Evolutionary conservation across 2,329 filamentous ascomycete genomes (phyloP), one percentile per base, ranked within the genome.

Genomic region (Diaporthe batatas): DNA sequence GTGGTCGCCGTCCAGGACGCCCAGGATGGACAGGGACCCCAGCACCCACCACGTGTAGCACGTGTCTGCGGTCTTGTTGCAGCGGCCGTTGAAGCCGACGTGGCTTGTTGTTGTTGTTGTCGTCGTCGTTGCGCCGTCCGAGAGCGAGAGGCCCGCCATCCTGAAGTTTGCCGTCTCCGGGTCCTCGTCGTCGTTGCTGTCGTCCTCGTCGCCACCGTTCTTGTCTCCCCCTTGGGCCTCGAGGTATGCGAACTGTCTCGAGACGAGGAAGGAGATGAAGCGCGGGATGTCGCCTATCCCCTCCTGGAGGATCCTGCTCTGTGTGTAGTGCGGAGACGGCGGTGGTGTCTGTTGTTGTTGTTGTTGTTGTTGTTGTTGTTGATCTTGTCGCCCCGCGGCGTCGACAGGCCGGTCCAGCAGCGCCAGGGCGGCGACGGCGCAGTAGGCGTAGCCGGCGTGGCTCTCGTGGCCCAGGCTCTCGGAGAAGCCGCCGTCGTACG

Each of bases 1-100:
- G 71, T 88, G 82, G 39, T 88, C 86, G 14, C n/a, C n/a, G n/a
- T n/a, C n/a, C n/a, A 93, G 84, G 3, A 53, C n/a, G 2, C 73
- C 75, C 6, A 80, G 72, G 51, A 87, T 85, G 68, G 79, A 77
- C 0, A 90, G 79, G 1, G 94, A 90, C 2, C 90, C 94, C 5
- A 88, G 88, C 0, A 94, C 94, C 96, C 96, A 99, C 86, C 96
- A 99, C 29, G 91, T 92, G 82, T 99, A 99, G 83, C 96, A 99
- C 0, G 96, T 98, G 82, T 99, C 96, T 12, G 94, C 93, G 62
- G 92, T 88, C 82, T 99, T 99, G 84, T 98, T 98, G 80, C 90
- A 91, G 65, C 96, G 91, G 34, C 96, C 96, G 78, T 97, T 98
- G 83, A 97, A 95, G 12, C 95, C 96, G 1, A 94, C 88, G 12